Evolutionary conservation across 495 filamentous ascomycete genomes (phyloP).

Genomic region (Tuber indicum): DNA sequence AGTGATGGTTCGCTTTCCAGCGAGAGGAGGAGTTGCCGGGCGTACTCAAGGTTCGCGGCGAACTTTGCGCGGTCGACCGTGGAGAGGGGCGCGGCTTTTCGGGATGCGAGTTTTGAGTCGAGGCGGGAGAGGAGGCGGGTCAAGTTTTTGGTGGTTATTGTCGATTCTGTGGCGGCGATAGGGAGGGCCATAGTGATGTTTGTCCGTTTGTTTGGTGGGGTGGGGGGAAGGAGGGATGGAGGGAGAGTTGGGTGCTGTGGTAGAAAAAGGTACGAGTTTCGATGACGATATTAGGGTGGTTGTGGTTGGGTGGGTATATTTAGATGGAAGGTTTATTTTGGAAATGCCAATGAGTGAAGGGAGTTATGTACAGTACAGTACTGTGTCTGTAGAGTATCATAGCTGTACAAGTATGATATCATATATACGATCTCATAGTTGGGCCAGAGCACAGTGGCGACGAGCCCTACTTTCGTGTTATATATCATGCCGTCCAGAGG

Average conservation of each 20-base stretch:
- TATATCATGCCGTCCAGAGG: background rate
- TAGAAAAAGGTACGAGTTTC: constrained; percentile 55
- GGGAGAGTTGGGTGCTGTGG: constrained; percentile 45
- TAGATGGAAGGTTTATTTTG: constrained; percentile 1
- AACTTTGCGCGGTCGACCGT: constrained; percentile 35
- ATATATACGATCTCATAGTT: background rate
- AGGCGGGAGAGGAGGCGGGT: constrained; percentile 43
- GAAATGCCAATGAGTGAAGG: background rate
- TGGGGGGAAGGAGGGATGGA: constrained; percentile 42
- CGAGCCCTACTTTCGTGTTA: background rate
- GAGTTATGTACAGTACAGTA: background rate
- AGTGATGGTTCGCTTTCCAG: constrained; percentile 23
- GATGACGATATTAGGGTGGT: constrained; percentile 57
- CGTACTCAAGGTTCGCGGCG: constrained; percentile 39
- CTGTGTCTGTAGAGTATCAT: constrained; percentile 8
- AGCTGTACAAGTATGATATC: background rate
- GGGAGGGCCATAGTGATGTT: background rate
- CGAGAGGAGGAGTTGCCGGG: constrained; percentile 35
- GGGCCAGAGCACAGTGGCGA: background rate
- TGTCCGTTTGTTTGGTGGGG: background rate
- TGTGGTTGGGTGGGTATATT: constrained; percentile 47
- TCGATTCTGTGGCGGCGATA: background rate
- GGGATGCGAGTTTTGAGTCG: constrained; percentile 32
- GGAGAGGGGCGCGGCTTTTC: constrained; percentile 63
- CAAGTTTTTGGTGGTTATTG: constrained; percentile 15